phyloP scores from a whole-genome alignment of 1,284 basidiomycete genomes.

The Ceratobasidium sp. region DNA sequence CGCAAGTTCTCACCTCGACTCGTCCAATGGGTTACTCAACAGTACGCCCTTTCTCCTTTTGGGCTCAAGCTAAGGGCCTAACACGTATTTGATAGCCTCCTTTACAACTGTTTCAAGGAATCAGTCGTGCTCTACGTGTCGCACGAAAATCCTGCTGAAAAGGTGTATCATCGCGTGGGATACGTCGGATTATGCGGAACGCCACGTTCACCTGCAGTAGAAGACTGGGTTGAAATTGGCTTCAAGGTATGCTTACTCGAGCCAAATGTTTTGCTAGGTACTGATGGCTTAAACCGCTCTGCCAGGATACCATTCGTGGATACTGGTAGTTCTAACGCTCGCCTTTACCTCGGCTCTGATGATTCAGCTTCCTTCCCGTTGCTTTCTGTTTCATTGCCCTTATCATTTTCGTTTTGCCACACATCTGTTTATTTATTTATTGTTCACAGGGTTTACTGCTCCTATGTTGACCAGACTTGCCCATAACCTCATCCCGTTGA shows the following conservation, averaged over 20 bases:
- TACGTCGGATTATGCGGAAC: constrained; percentile 63
- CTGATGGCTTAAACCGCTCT: constrained; percentile 3
- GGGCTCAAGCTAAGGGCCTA: background rate
- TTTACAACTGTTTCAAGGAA: constrained; percentile 49
- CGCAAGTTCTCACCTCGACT: constrained; percentile 67
- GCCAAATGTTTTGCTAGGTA: constrained; percentile 60
- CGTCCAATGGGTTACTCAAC: constrained; percentile 59
- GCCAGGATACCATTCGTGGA: constrained; percentile 6
- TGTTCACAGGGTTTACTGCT: background rate
- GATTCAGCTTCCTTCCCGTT: background rate
- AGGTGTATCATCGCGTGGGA: constrained; percentile 68
- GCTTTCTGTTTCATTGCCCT: background rate
- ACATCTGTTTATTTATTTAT: background rate
- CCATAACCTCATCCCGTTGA: background rate
- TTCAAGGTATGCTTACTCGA: constrained; percentile 66
- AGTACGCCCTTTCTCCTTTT: constrained; percentile 11
- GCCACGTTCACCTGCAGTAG: constrained; percentile 52
- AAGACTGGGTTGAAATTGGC: constrained; percentile 70
- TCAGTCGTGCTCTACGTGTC: constrained; percentile 66
- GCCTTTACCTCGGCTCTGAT: background rate
- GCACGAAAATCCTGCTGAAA: constrained; percentile 63
- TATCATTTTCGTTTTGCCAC: constrained; percentile 4
- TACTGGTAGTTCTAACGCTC: constrained; percentile 10
- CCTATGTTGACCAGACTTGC: background rate
- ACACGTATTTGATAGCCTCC: constrained; percentile 51